Base-by-base conservation (phyloP, 345 rosid species). In the Odontarrhena argentea region DNA sequence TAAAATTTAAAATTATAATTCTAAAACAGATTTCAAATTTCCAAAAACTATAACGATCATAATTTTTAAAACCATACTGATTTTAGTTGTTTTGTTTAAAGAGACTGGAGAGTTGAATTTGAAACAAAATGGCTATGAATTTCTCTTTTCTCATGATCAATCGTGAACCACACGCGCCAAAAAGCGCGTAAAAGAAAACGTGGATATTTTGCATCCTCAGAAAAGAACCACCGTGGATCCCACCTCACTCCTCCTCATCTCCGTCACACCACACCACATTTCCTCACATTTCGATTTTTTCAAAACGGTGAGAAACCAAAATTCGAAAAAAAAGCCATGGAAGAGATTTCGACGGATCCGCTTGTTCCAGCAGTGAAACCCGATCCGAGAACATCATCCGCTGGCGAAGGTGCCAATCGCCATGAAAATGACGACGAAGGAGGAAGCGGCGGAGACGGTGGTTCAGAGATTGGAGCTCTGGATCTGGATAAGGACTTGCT, bases 401-500 rank as follows among this genome's bases (percentile, higher is more conserved):
- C 46, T 6, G 72, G 50, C 25, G 77, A 68, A 24, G 78, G 66
- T 14, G 50, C 13, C 44, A 54, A 67, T 34, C 75, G 41, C 64
- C 41, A 8, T 24, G 77, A 67, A 47, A 60, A 44, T 44, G 77
- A 55, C 18, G 78, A 36, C 63, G 66, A 60, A 10, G 72, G 32
- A 18, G 22, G 67, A 64, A 6, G 49, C 54, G 70, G 64, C 46
- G 25, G 52, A 45, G 45, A 68, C 38, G 71, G 65, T 43, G 35
- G 58, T 2, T 58, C 67, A 15, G 74, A 65, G 13, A 48, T 32
- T 49, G 68, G 58, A 68, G 65, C 67, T 4, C 44, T 73, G 36
- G 84, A 84, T 69, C 82, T 80, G 56, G 97, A 88, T 38, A 94
- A 83, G 74, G 96, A 94, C 74, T 76, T 86, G 74, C 75, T 86